Evolutionary conservation across 2,329 filamentous ascomycete genomes (phyloP), one percentile per base, ranked within the genome.

Genomic region (Colletotrichum sp.): DNA sequence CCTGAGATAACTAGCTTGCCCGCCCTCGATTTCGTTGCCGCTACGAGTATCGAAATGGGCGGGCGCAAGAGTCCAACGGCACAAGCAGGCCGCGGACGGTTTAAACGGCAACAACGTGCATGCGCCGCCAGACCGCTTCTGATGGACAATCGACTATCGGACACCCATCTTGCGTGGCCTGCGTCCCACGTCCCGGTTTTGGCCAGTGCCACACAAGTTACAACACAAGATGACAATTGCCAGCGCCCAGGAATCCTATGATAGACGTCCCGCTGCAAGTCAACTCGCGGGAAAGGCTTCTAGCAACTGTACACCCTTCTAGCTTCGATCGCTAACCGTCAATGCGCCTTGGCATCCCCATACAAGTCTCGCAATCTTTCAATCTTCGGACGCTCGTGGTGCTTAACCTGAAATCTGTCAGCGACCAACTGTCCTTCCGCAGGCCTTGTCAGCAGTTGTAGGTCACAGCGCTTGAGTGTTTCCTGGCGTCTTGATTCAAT

Each of bases 281-380:
- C 39, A 72, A n/a, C 26, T 21, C 39, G 44, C 49, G 39, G 57
- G 64, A 59, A 65, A 65, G n/a, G 64, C 65, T 76, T 73, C 74
- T 73, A 66, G 70, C 49, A 16, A 69, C 64, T 24, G 32, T 71
- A 30, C 69, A 44, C 55, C 21, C 32, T 76, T 73, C 70, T 76
- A 64, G 70, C 32, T 44, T 64, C 69, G 16, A 49, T 69, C 30
- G 39, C 30, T 34, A 36, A 16, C 60, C 52, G 30, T 36, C 34
- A 32, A 30, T 24, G 28, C 28, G 44, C 26, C 70, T 76, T 73
- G 70, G 73, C 73, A 60, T 52, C 36, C 69, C 44, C 24, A 18
- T 55, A 32, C 64, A 65, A 21, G n/a, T 36, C 21, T 63, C 7
- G n/a, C 6, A 13, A 49, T 34, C 18, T 32, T 59, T 6, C 39